phyloP scores from a whole-genome alignment of 2,329 filamentous ascomycete species.

The Metarhizium album region DNA sequence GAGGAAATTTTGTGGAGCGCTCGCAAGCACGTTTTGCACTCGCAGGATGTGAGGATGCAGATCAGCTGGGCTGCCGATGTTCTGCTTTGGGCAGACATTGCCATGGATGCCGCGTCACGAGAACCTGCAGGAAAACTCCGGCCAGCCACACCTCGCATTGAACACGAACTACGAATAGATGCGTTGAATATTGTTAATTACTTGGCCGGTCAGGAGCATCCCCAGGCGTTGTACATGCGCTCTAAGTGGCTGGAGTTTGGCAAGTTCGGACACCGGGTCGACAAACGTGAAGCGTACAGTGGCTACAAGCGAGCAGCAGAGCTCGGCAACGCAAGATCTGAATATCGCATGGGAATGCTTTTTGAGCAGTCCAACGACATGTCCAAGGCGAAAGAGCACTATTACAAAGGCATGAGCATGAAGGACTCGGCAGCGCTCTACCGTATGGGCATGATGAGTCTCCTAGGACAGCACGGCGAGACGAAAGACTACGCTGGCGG shows the following conservation, averaged over 20 bases:
- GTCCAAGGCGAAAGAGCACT: conserved; percentile 82
- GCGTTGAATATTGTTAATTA: conserved; percentile 88
- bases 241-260: conserved; percentile 98
- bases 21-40: conserved; percentile 73
- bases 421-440: conserved; percentile 81
- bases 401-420: conserved; percentile 66
- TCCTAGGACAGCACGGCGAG: conserved; percentile 88
- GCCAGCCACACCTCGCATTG: conserved; percentile 70
- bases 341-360: conserved; percentile 97
- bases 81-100: conserved; percentile 76
- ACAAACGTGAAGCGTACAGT: conserved; percentile 89
- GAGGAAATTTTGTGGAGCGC: conserved; percentile 82
- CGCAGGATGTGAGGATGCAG: conserved; percentile 92
- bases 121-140: conserved; percentile 44
- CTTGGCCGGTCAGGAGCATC: conserved; percentile 81
- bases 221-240: conserved; percentile 85
- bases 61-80: conserved; percentile 93
- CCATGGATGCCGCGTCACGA: conserved; percentile 64
- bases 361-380: conserved; percentile 93
- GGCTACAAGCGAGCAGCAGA: conserved; percentile 81
- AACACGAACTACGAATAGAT: conserved; percentile 80
- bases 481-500: conserved; percentile 68
- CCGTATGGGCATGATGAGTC: conserved; percentile 92
- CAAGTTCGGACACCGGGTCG: conserved; percentile 79
- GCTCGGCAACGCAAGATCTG: conserved; percentile 74